A percentile compares a stretch with the other conserved stretches of the same genome.
Conservation (phyloP, 2,329 filamentous ascomycete genomes). For the Dactylonectria estremocensis region DNA sequence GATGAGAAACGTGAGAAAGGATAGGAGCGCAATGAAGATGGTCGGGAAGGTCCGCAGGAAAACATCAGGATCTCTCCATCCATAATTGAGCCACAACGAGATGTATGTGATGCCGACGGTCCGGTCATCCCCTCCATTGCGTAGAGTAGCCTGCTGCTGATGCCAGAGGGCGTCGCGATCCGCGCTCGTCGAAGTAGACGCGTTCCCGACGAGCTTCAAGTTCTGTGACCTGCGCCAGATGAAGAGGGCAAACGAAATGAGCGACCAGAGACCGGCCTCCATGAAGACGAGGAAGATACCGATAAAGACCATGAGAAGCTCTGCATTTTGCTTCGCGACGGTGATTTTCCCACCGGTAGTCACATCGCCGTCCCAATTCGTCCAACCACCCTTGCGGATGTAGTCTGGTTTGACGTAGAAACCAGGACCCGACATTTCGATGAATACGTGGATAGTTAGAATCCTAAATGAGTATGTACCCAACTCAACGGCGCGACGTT, state of each 20-base stretch:
- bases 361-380: conserved; percentile 15
- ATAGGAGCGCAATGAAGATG: background rate
- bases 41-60: background rate
- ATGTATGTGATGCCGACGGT: conserved; percentile 10
- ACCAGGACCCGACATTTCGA: conserved; percentile 15
- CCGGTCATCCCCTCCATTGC: conserved; percentile 13
- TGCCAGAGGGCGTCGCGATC: conserved; percentile 18
- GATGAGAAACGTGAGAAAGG: conserved; percentile 13
- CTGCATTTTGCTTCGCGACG: background rate
- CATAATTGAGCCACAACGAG: conserved; percentile 4
- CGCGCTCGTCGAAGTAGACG: background rate
- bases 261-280: conserved; percentile 16
- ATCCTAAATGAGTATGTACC: background rate
- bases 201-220: background rate
- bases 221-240: conserved; percentile 1
- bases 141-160: conserved; percentile 9
- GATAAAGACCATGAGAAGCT: conserved; percentile 14
- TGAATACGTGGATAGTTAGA: background rate
- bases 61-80: background rate
- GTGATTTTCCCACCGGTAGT: conserved; percentile 15
- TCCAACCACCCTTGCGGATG: conserved; percentile 18
- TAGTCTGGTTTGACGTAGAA: conserved; percentile 7
- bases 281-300: conserved; percentile 17
- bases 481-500: no score
- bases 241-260: conserved; percentile 15